Conservation (phyloP, 139 green algal genomes). For the Picochlorum sp. region DNA sequence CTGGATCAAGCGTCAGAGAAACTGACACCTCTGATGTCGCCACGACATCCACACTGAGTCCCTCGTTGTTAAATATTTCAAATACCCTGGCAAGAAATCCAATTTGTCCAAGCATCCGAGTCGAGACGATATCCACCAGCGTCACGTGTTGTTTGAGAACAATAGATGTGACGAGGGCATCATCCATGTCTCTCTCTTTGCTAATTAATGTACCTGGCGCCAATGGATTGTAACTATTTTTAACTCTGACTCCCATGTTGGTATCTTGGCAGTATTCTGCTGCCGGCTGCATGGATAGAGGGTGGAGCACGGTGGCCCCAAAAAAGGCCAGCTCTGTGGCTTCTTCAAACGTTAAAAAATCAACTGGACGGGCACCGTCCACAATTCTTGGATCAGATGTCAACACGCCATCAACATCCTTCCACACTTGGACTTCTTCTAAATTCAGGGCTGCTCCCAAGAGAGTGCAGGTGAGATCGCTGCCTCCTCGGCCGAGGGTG, state of each 20-base stretch:
- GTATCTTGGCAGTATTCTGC: constrained; percentile 28
- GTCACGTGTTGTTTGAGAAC: constrained; percentile 91
- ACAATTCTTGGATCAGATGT: constrained; percentile 86
- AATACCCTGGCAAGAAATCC: constrained; percentile 81
- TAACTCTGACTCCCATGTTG: constrained; percentile 84
- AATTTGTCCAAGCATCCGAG: constrained; percentile 83
- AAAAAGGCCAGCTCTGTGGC: constrained; percentile 97
- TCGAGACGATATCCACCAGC: constrained; percentile 72
- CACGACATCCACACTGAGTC: constrained; percentile 93
- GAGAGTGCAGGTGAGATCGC: constrained; percentile 90
- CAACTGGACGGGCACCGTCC: constrained; percentile 60
- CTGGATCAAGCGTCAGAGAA: constrained; percentile 87
- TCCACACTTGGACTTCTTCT: constrained; percentile 93
- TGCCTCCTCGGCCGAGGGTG: constrained; percentile 90
- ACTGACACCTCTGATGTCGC: constrained; percentile 93
- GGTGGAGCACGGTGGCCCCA: constrained; percentile 93
- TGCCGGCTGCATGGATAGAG: constrained; percentile 89
- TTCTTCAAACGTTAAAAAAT: constrained; percentile 93
- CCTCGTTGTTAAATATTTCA: constrained; percentile 66
- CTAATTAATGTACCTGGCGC: constrained; percentile 84
- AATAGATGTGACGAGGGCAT: constrained; percentile 84
- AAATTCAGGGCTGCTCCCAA: constrained; percentile 79
- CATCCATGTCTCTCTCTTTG: constrained; percentile 56
- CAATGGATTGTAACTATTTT: constrained; percentile 93
- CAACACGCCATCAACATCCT: constrained; percentile 98